phyloP scores from a whole-genome alignment of 306 rosid species.

The Ceratonia siliqua region DNA sequence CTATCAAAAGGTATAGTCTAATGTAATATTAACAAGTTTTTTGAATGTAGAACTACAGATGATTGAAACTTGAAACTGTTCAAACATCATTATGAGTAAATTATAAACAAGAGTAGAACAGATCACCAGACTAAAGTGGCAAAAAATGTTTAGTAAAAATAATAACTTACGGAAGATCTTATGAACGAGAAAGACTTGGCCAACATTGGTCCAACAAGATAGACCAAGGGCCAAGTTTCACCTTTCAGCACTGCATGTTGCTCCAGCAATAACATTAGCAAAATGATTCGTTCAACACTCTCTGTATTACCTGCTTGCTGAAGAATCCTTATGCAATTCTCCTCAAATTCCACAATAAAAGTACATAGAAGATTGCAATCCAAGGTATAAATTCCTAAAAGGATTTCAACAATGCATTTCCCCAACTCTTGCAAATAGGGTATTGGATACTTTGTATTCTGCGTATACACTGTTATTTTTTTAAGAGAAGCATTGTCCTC shows the following conservation, averaged over 20 bases:
- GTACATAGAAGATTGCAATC: conserved; percentile 57
- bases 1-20: conserved; percentile 6
- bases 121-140: not conserved
- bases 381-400: conserved; percentile 56
- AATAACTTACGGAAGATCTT: conserved; percentile 72
- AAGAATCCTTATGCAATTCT: conserved; percentile 51
- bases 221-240: conserved; percentile 83
- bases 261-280: conserved; percentile 68
- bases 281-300: conserved; percentile 54
- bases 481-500: conserved; percentile 41
- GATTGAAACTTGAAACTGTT: not conserved
- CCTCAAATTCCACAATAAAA: conserved; percentile 61
- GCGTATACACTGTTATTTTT: conserved; percentile 44
- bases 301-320: conserved; percentile 53
- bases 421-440: conserved; percentile 77
- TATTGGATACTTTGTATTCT: conserved; percentile 47
- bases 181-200: conserved; percentile 67
- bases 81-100: not conserved
- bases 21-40: not conserved
- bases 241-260: conserved; percentile 63
- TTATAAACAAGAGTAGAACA: conserved; percentile 5
- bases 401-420: conserved; percentile 68
- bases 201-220: conserved; percentile 83
- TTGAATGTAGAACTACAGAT: not conserved
- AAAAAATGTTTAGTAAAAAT: conserved; percentile 10